These are phyloP conservation scores for Suillus clintonianus DNA, from an alignment of 768 basidiomycete species.

Conservation along the genomic window DNA sequence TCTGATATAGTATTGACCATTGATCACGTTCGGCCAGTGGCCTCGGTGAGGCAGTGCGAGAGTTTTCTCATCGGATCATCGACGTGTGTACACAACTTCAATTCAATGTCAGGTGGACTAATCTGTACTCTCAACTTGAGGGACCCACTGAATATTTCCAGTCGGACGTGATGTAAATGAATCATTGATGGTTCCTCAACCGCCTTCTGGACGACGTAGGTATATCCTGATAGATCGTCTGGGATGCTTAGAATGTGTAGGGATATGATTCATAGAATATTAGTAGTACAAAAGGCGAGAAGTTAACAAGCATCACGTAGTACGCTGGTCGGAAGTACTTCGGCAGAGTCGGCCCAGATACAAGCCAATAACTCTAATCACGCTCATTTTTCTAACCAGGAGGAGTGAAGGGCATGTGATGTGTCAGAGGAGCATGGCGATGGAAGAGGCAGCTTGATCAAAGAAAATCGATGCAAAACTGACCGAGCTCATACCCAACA, in stretches of 20 bases:
- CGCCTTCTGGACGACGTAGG: slow-evolving; percentile 41
- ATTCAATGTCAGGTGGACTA: not conserved
- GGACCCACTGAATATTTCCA: slow-evolving; percentile 50
- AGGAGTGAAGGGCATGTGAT: slow-evolving; percentile 82
- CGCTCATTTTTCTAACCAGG: slow-evolving; percentile 42
- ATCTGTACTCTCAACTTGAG: slow-evolving; percentile 28
- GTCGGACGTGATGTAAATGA: slow-evolving; percentile 76
- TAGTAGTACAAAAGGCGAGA: too few species aligned
- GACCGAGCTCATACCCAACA: not conserved
- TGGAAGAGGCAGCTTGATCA: slow-evolving; percentile 67
- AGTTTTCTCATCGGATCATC: slow-evolving; percentile 76
- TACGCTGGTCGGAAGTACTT: slow-evolving; percentile 74
- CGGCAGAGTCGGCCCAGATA: slow-evolving; percentile 48
- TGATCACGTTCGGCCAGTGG: too few species aligned
- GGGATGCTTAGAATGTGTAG: slow-evolving; percentile 31
- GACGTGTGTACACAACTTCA: slow-evolving; percentile 56
- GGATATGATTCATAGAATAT: slow-evolving; percentile 66
- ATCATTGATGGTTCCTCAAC: slow-evolving; percentile 62
- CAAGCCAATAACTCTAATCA: slow-evolving; percentile 37
- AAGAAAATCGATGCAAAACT: slow-evolving; percentile 69
- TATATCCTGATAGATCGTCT: not conserved
- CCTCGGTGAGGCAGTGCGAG: slow-evolving; percentile 71
- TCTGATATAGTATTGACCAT: too few species aligned
- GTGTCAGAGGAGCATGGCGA: slow-evolving; percentile 55
- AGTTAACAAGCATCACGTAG: slow-evolving; percentile 46